Conservation (phyloP, 805 yeast genomes). For the Teunomyces aglyptinius region DNA sequence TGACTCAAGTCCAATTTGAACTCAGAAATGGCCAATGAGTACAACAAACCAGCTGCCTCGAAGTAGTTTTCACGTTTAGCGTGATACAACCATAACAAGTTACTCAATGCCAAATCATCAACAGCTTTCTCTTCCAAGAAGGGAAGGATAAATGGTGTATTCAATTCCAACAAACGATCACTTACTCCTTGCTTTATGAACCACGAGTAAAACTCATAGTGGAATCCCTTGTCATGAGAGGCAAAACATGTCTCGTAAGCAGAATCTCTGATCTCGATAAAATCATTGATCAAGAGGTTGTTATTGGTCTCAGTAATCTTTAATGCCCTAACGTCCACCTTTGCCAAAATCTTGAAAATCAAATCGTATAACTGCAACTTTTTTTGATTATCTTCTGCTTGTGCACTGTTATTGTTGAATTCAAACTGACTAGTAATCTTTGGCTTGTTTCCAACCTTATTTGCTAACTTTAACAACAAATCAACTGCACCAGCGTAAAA, state of each 20-base stretch:
- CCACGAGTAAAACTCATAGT: constrained; percentile 91
- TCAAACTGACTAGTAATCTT: constrained; percentile 8
- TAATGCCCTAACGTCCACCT: constrained; percentile 64
- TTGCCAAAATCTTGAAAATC: constrained; percentile 71
- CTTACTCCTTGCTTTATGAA: constrained; percentile 73
- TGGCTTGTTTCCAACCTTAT: constrained; percentile 44
- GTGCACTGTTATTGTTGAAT: constrained; percentile 7
- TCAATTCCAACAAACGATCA: constrained; percentile 72
- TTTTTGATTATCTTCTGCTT: constrained; percentile 17
- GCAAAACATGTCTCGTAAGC: constrained; percentile 74
- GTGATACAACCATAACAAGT: constrained; percentile 83
- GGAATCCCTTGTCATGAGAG: constrained; percentile 81
- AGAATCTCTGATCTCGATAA: constrained; percentile 60
- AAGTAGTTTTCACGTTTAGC: constrained; percentile 76
- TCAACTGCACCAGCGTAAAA: constrained; percentile 85
- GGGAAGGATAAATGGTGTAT: constrained; percentile 76
- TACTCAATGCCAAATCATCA: constrained; percentile 69
- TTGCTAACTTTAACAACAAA: constrained; percentile 74
- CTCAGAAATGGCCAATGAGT: constrained; percentile 69
- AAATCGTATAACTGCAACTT: constrained; percentile 54
- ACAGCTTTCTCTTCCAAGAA: constrained; percentile 69
- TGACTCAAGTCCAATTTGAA: constrained; percentile 66
- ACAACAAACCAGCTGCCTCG: constrained; percentile 76
- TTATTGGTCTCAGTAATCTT: constrained; percentile 35
- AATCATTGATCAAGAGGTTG: constrained; percentile 46